These are phyloP conservation scores for Ophiostoma sp. DNA, from an alignment of 2,329 filamentous ascomycete species.

Conservation along the genomic window DNA sequence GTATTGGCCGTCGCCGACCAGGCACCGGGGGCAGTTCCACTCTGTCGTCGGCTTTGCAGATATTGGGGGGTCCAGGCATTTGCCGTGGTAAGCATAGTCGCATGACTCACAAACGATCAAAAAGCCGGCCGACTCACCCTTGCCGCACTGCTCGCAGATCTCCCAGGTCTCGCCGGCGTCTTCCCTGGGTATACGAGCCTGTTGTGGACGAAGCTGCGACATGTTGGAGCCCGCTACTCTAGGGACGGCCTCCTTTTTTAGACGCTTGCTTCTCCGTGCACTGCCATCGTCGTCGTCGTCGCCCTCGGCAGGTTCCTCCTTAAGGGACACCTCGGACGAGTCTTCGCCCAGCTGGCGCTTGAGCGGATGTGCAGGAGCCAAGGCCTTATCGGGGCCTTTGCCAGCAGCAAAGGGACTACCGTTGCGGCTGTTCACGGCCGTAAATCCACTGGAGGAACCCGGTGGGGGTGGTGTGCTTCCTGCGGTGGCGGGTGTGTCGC, in stretches of 20 bases:
- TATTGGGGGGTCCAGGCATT: slow-evolving; percentile 82
- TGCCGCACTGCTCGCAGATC: slow-evolving; percentile 82
- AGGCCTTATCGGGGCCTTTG: slow-evolving; percentile 36
- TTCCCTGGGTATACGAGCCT: slow-evolving; percentile 58
- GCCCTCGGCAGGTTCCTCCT: slow-evolving; percentile 42
- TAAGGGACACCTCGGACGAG: slow-evolving; percentile 44
- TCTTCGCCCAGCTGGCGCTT: slow-evolving; percentile 68
- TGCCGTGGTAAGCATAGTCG: slow-evolving; percentile 78
- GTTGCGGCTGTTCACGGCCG: slow-evolving; percentile 61
- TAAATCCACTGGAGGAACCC: slow-evolving; percentile 56
- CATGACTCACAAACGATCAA: slow-evolving; percentile 86
- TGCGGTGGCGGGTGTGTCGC: slow-evolving; percentile 40
- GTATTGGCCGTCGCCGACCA: slow-evolving; percentile 94
- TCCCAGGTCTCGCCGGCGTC: slow-evolving; percentile 44
- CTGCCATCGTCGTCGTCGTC: slow-evolving; percentile 59
- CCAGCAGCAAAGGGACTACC: slow-evolving; percentile 59
- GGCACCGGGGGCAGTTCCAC: slow-evolving; percentile 92
- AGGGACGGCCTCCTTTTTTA: slow-evolving; percentile 75
- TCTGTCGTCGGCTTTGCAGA: slow-evolving; percentile 73
- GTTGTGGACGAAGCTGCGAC: slow-evolving; percentile 82
- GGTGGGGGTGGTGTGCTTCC: slow-evolving; percentile 46
- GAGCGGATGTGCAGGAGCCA: slow-evolving; percentile 54
- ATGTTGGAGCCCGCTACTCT: slow-evolving; percentile 96
- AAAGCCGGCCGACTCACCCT: slow-evolving; percentile 63
- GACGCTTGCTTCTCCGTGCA: slow-evolving; percentile 81